Conservation (phyloP, 148 eudicot genomes). For the Nepenthes mirabilis region DNA sequence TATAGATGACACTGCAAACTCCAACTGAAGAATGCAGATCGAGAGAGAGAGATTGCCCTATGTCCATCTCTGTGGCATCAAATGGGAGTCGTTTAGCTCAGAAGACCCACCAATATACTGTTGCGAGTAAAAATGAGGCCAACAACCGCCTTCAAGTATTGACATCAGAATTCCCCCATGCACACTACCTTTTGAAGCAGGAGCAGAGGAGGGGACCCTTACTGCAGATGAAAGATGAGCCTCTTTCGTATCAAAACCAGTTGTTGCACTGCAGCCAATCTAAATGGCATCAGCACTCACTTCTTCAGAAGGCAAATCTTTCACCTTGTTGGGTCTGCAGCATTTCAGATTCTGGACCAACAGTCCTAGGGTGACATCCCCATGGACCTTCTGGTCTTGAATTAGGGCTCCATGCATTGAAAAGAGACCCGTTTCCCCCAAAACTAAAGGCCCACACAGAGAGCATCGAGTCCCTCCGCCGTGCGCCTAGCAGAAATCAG, state of each 20-base stretch:
- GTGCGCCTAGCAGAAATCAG: conserved; percentile 13
- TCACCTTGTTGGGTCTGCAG: conserved; percentile 12
- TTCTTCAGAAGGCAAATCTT: conserved; percentile 1
- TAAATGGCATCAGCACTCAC: conserved; percentile 15
- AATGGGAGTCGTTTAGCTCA: not conserved
- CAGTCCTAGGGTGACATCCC: conserved; percentile 35
- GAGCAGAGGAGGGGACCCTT: not conserved
- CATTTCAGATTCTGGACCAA: conserved; percentile 22
- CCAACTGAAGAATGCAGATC: too few species aligned
- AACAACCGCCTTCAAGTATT: conserved; percentile 14
- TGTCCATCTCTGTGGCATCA: too few species aligned
- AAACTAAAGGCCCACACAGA: conserved; percentile 40
- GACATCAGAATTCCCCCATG: conserved; percentile 60
- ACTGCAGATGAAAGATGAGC: conserved; percentile 1
- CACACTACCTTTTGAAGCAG: conserved; percentile 42
- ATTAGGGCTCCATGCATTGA: conserved; percentile 41
- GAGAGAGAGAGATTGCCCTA: too few species aligned
- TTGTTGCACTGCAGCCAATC: conserved; percentile 4
- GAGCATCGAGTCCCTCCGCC: conserved; percentile 12
- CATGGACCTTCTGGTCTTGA: conserved; percentile 60
- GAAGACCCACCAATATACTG: conserved; percentile 15
- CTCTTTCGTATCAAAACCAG: conserved; percentile 9
- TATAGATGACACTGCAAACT: too few species aligned
- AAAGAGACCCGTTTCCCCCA: conserved; percentile 50
- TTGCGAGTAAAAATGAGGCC: conserved; percentile 8